A percentile compares a stretch with the other conserved stretches of the same genome.
phyloP scores from a whole-genome alignment of 805 yeast species.

The Kuraishia cidri region DNA sequence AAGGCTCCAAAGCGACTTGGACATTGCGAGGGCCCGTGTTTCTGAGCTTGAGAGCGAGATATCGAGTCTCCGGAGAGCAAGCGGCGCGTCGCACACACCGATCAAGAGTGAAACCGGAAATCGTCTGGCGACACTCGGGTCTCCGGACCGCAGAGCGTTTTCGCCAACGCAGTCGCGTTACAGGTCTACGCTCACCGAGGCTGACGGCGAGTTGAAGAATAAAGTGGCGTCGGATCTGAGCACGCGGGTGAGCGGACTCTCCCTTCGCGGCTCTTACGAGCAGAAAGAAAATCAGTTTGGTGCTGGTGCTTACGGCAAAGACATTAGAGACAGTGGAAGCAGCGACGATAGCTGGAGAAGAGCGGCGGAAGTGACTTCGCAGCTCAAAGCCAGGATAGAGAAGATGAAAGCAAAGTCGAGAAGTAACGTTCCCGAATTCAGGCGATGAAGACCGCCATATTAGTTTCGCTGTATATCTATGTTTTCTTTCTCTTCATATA shows the following conservation, averaged over 20 bases:
- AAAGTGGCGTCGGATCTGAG: slow-evolving; percentile 14
- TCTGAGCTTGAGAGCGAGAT: slow-evolving; percentile 43
- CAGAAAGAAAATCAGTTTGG: slow-evolving; percentile 14
- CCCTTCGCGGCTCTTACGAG: slow-evolving; percentile 15
- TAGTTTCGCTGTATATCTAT: too few species aligned
- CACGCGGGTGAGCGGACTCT: slow-evolving; percentile 21
- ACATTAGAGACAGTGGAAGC: slow-evolving; percentile 25
- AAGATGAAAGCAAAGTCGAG: slow-evolving; percentile 65
- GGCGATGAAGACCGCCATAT: too few species aligned
- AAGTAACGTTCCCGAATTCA: slow-evolving; percentile 6
- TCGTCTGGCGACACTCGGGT: background rate
- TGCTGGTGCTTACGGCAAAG: slow-evolving; percentile 9
- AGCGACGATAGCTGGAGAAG: slow-evolving; percentile 75
- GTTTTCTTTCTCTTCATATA: too few species aligned
- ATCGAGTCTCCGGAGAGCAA: slow-evolving; percentile 19
- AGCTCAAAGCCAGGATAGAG: slow-evolving; percentile 79
- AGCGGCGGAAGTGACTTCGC: slow-evolving; percentile 85
- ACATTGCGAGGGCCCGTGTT: slow-evolving; percentile 41
- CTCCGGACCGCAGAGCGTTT: background rate
- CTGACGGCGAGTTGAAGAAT: background rate
- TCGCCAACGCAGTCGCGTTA: background rate
- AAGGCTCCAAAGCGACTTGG: slow-evolving; percentile 54
- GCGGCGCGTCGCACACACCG: background rate
- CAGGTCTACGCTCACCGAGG: background rate
- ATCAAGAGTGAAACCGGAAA: too few species aligned